A percentile compares a stretch with the other conserved stretches of the same genome.
Evolutionary conservation across 129 eudicot genomes (phyloP).

Genomic region (Erigeron canadensis): DNA sequence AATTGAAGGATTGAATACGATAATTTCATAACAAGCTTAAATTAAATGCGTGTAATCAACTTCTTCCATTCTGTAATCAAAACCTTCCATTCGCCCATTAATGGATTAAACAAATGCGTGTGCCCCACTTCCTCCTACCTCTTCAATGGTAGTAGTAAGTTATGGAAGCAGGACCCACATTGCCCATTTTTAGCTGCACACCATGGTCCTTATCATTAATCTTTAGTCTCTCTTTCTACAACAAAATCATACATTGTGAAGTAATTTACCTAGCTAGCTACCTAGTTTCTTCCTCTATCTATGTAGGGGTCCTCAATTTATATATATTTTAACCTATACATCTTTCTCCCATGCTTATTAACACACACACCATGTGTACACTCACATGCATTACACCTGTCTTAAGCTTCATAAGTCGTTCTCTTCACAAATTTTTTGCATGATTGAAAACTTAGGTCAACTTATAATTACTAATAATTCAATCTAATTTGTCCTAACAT

Average conservation of each 20-base stretch:
- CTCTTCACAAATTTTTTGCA: constrained; percentile 3
- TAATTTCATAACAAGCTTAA: too few relatives aligned
- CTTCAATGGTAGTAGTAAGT: constrained; percentile 26
- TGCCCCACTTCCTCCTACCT: constrained; percentile 18
- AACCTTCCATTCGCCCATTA: too few relatives aligned
- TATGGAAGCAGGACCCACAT: constrained; percentile 35
- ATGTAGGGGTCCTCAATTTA: constrained; percentile 27
- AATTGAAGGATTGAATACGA: too few relatives aligned
- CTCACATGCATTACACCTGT: constrained; percentile 16
- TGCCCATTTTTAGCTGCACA: constrained; percentile 29
- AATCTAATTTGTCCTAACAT: too few relatives aligned
- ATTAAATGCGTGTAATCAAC: too few relatives aligned
- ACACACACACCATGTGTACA: not conserved
- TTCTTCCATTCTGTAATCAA: too few relatives aligned
- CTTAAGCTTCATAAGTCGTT: constrained; percentile 8
- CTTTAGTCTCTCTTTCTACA: constrained; percentile 27
- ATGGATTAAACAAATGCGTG: constrained; percentile 26
- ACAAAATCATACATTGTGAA: constrained; percentile 28
- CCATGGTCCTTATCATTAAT: constrained; percentile 34
- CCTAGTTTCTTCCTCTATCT: too few relatives aligned
- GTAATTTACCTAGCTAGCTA: constrained; percentile 22
- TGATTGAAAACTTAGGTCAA: not conserved
- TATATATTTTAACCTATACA: not conserved
- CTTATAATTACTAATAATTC: too few relatives aligned
- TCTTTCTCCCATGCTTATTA: constrained; percentile 1